Evolutionary conservation across 108 stramenopile genomes (phyloP).

Genomic region (Cyclotella baltica): DNA sequence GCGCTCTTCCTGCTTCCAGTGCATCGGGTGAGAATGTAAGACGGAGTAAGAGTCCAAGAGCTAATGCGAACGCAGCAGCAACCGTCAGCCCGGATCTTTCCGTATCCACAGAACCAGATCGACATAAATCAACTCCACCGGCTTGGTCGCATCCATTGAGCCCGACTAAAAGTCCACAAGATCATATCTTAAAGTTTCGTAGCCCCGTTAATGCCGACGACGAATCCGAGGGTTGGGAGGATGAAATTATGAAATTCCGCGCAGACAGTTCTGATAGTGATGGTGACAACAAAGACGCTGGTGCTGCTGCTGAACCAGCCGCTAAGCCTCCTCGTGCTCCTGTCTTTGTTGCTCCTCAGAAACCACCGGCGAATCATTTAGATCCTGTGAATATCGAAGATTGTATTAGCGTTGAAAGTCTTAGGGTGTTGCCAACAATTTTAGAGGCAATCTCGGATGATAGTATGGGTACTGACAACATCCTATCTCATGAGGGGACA

Average conservation of each 20-base stretch:
- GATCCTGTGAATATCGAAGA: slow-evolving; percentile 3
- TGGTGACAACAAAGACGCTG: neutral
- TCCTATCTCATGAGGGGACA: slow-evolving; percentile 12
- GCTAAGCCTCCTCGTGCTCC: neutral
- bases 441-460: neutral
- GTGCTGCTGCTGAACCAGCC: neutral
- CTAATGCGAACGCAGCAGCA: neutral
- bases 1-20: neutral
- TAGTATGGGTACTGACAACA: slow-evolving; percentile 1
- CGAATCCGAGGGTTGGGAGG: neutral
- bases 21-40: neutral
- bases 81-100: too few species aligned
- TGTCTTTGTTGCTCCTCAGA: neutral
- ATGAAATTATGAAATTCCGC: slow-evolving; percentile 5
- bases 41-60: neutral
- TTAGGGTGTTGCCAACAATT: slow-evolving; percentile 8
- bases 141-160: too few species aligned
- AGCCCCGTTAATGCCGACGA: neutral
- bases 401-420: neutral
- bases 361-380: neutral
- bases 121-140: neutral
- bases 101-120: too few species aligned
- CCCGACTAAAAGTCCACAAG: too few species aligned
- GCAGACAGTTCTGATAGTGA: neutral
- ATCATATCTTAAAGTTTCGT: neutral